Evolutionary conservation across 179 eudicot species (phyloP).

Genomic region (Drosera spatulata): DNA sequence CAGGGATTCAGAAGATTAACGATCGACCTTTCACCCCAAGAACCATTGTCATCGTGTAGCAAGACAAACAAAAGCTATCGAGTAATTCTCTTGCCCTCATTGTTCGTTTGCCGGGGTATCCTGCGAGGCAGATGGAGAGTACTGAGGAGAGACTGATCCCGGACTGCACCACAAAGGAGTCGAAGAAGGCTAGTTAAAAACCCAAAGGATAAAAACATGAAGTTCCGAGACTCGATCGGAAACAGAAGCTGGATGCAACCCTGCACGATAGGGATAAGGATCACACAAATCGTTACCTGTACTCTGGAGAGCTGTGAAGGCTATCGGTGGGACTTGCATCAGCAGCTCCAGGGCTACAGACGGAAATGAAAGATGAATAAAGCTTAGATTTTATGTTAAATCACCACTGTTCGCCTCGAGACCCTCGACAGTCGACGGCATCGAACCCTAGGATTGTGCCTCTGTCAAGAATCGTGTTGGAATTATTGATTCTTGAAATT

Average conservation of each 20-base stretch:
- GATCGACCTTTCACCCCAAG: too few species aligned
- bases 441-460: too few species aligned
- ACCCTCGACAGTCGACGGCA: too few species aligned
- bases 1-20: too few species aligned
- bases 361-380: slow-evolving; percentile 27
- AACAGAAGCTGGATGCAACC: too few species aligned
- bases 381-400: neutral
- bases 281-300: slow-evolving; percentile 36
- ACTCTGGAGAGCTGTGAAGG: slow-evolving; percentile 81
- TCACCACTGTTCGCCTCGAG: neutral
- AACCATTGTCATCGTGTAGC: too few species aligned
- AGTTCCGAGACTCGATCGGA: too few species aligned
- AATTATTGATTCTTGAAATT: too few species aligned
- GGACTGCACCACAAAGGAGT: slow-evolving; percentile 36
- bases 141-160: slow-evolving; percentile 92
- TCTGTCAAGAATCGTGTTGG: too few species aligned
- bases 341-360: slow-evolving; percentile 41
- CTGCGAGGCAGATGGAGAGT: slow-evolving; percentile 96
- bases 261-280: too few species aligned
- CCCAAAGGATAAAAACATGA: neutral
- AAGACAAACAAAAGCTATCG: neutral
- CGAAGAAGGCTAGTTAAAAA: neutral
- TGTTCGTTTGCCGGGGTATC: slow-evolving; percentile 54
- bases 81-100: slow-evolving; percentile 34
- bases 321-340: slow-evolving; percentile 78